These are phyloP conservation scores for Hypomyces rosellus DNA, from an alignment of 2,329 filamentous ascomycete genomes.

Conservation along the genomic window DNA sequence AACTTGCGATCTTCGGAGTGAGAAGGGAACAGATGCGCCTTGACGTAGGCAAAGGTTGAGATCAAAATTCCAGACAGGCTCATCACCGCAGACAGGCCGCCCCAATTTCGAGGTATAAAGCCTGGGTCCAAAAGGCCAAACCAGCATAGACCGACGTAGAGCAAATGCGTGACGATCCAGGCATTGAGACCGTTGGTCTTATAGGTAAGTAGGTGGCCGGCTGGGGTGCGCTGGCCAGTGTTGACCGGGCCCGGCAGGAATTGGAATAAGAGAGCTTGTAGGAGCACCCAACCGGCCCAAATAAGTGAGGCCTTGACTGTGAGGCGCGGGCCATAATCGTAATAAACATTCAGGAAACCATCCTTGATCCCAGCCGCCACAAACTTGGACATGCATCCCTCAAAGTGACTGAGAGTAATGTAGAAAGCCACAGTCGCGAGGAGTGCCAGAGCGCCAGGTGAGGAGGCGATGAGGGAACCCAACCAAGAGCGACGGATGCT, in stretches of 20 bases:
- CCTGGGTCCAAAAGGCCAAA: conserved; percentile 30
- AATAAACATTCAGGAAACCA: conserved; percentile 7
- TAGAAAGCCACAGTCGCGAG: conserved; percentile 18
- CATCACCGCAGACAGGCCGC: conserved; percentile 30
- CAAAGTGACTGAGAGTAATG: conserved; percentile 17
- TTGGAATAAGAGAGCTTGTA: conserved; percentile 10
- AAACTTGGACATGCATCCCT: conserved; percentile 14
- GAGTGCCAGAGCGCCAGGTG: conserved; percentile 19
- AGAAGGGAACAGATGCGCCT: conserved; percentile 32
- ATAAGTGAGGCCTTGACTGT: conserved; percentile 1
- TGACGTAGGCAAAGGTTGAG: conserved; percentile 26
- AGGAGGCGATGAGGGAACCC: conserved; percentile 17
- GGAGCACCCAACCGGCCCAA: conserved; percentile 6
- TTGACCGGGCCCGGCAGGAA: conserved; percentile 12
- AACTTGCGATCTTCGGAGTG: conserved; percentile 37
- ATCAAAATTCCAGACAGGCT: conserved; percentile 29
- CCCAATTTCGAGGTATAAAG: conserved; percentile 37
- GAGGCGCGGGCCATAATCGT: conserved; percentile 3
- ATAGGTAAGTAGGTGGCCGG: conserved; percentile 36
- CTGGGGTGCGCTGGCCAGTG: conserved; percentile 36
- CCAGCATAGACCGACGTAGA: conserved; percentile 22
- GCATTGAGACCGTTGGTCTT: conserved; percentile 36
- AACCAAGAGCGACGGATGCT: conserved; percentile 19
- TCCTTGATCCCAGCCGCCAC: conserved; percentile 4
- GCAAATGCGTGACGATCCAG: conserved; percentile 32